Conservation (phyloP, 2,329 filamentous ascomycete genomes). For the Penicillium fuscoglaucum region DNA sequence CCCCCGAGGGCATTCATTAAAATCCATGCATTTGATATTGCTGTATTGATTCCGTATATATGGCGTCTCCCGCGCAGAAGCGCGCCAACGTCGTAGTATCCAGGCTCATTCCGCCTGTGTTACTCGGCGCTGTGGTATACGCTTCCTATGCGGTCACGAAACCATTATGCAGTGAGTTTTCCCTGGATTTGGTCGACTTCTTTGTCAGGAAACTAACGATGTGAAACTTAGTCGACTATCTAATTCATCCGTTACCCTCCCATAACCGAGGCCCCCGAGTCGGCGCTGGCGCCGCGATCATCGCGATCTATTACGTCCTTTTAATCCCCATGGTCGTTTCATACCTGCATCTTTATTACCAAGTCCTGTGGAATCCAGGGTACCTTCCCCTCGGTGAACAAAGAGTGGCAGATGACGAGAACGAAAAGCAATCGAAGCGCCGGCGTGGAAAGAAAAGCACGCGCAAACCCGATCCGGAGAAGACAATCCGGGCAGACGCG, state of each 20-base stretch:
- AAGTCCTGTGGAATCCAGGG: constrained; percentile 70
- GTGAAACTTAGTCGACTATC: constrained; percentile 63
- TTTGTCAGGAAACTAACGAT: background rate
- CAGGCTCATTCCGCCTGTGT: constrained; percentile 67
- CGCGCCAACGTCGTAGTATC: constrained; percentile 60
- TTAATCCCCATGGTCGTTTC: constrained; percentile 64
- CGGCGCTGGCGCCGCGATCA: constrained; percentile 65
- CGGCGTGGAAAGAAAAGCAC: constrained; percentile 25
- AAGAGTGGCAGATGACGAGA: constrained; percentile 31
- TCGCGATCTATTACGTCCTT: constrained; percentile 72
- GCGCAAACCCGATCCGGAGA: constrained; percentile 28
- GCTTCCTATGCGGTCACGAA: constrained; percentile 70
- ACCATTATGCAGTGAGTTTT: constrained; percentile 64
- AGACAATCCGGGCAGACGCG: constrained; percentile 19
- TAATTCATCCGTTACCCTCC: constrained; percentile 55
- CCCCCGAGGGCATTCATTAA: background rate
- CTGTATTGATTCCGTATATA: constrained; percentile 22
- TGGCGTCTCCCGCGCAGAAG: constrained; percentile 40
- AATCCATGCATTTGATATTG: constrained; percentile 21
- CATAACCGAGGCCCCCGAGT: constrained; percentile 46
- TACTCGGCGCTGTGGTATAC: constrained; percentile 67
- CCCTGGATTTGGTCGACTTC: background rate
- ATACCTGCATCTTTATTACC: constrained; percentile 70
- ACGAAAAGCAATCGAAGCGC: constrained; percentile 20
- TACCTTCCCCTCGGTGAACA: constrained; percentile 65